phyloP scores from a whole-genome alignment of 2,329 filamentous ascomycete species.

The Monascus ruber region DNA sequence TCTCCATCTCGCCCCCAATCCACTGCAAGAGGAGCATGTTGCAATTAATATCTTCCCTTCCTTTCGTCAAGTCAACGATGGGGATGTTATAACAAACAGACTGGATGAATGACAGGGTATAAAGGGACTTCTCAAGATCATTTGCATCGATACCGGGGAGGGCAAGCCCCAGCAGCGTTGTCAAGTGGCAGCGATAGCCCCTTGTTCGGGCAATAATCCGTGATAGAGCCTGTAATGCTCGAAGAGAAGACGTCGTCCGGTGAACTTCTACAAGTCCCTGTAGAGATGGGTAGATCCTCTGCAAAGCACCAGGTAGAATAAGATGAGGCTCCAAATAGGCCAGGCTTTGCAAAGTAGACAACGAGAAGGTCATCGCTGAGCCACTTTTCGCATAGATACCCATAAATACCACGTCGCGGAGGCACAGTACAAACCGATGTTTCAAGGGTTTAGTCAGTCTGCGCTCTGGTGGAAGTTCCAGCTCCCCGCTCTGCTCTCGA shows the following conservation, averaged over 20 bases:
- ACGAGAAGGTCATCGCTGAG: constrained; percentile 81
- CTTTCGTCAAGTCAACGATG: constrained; percentile 67
- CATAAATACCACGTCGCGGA: constrained; percentile 95
- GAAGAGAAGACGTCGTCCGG: constrained; percentile 84
- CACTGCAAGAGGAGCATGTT: constrained; percentile 76
- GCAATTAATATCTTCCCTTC: constrained; percentile 56
- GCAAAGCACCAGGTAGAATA: constrained; percentile 83
- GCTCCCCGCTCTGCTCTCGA: constrained; percentile 81
- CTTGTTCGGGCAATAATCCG: constrained; percentile 86
- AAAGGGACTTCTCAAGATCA: constrained; percentile 89
- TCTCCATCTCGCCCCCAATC: constrained; percentile 88
- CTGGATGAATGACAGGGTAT: constrained; percentile 90
- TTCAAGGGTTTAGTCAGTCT: constrained; percentile 72
- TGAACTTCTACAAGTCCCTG: constrained; percentile 96
- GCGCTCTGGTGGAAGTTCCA: constrained; percentile 70
- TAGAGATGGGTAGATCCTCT: constrained; percentile 92
- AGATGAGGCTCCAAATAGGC: constrained; percentile 84
- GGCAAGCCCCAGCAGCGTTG: constrained; percentile 80
- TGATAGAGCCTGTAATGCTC: constrained; percentile 82
- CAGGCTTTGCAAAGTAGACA: constrained; percentile 78
- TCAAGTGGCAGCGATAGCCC: constrained; percentile 94
- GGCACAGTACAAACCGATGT: constrained; percentile 73
- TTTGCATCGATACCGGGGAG: constrained; percentile 96
- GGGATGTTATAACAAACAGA: constrained; percentile 94
- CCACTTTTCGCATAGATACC: constrained; percentile 93